phyloP scores from a whole-genome alignment of 2,329 filamentous ascomycete genomes.

The Tolypocladium nubicola region DNA sequence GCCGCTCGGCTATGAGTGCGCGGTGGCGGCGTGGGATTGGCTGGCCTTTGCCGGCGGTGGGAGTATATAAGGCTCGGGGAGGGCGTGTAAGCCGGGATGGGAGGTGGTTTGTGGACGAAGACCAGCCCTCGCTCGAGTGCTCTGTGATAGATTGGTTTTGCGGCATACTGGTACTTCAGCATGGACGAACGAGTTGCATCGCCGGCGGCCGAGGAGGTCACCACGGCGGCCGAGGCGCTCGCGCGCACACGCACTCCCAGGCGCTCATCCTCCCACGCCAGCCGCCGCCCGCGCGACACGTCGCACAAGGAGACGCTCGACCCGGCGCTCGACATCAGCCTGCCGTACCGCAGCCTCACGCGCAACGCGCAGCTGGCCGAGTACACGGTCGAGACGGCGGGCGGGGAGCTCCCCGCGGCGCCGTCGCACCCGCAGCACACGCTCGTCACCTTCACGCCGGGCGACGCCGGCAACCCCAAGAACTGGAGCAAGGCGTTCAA shows the following conservation, averaged over 20 bases:
- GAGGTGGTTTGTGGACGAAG: neutral
- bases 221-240: neutral
- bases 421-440: constrained; percentile 14
- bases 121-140: neutral
- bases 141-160: neutral
- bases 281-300: neutral
- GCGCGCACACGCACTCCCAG: neutral
- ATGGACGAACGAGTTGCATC: neutral
- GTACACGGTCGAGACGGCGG: constrained; percentile 51
- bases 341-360: constrained; percentile 56
- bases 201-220: neutral
- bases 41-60: neutral
- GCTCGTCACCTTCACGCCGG: constrained; percentile 54
- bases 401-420: constrained; percentile 46
- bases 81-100: neutral
- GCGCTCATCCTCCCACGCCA: neutral
- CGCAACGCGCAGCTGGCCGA: constrained; percentile 52
- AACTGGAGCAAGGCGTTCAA: constrained; percentile 73
- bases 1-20: neutral
- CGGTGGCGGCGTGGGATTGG: neutral
- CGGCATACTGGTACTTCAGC: neutral
- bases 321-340: constrained; percentile 37
- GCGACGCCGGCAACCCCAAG: constrained; percentile 72
- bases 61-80: neutral
- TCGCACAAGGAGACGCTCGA: constrained; percentile 25